Conservation (phyloP, 2,329 filamentous ascomycete species). For the Xylaria polymorpha region DNA sequence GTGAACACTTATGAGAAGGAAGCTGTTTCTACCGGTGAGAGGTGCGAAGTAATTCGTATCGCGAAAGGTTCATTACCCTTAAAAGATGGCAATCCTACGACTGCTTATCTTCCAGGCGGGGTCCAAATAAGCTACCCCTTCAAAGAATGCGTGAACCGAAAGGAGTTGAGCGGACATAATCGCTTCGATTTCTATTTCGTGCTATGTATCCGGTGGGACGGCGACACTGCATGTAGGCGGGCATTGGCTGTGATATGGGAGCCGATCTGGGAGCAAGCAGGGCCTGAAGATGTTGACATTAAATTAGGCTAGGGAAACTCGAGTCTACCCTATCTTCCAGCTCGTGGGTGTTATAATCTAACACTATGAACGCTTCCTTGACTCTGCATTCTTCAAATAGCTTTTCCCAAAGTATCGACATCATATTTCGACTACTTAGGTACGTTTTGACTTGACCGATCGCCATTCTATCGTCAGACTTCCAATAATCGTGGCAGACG, state of each 20-base stretch:
- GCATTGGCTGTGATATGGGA: constrained; percentile 19
- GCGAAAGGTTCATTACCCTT: constrained; percentile 16
- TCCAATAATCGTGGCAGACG: constrained; percentile 8
- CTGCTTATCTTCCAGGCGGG: too few species aligned
- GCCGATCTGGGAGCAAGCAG: constrained; percentile 8
- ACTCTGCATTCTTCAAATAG: not conserved
- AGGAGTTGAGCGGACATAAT: not conserved
- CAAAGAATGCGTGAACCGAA: not conserved
- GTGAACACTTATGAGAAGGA: not conserved
- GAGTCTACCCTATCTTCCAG: too few species aligned
- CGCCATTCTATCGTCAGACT: constrained; percentile 16
- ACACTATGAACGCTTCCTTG: not conserved
- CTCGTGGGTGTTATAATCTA: not conserved
- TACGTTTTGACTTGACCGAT: constrained; percentile 11
- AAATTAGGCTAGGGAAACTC: constrained; percentile 8
- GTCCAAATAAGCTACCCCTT: not conserved
- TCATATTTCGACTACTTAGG: constrained; percentile 23
- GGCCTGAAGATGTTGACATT: constrained; percentile 15
- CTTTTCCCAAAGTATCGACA: too few species aligned
- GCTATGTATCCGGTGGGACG: constrained; percentile 22
- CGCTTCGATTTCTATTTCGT: constrained; percentile 24
- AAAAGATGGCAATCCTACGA: not conserved
- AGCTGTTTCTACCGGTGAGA: constrained; percentile 1
- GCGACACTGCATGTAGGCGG: constrained; percentile 6
- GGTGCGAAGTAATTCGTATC: constrained; percentile 21